Conservation (phyloP, 148 eudicot genomes). For the Cornus controversa region DNA sequence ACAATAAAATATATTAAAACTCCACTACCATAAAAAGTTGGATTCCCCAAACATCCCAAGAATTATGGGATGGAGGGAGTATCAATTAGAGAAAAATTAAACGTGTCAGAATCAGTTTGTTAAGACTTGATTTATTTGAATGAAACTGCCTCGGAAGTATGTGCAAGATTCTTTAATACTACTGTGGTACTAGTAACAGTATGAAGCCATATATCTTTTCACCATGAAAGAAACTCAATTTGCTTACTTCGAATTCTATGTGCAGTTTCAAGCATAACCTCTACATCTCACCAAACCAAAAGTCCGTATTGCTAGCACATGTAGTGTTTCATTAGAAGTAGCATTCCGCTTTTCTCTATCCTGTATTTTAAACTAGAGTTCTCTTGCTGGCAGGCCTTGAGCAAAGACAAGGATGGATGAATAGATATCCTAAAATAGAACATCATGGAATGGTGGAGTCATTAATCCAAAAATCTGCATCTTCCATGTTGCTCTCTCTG, state of each 20-base stretch:
- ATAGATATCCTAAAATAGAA: neutral
- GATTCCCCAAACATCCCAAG: too few species aligned
- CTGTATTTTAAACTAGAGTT: constrained; percentile 3
- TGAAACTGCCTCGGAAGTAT: neutral
- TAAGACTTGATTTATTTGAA: neutral
- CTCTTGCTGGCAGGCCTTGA: neutral
- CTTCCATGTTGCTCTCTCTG: neutral
- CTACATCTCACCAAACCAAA: neutral
- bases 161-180: too few species aligned
- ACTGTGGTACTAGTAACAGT: too few species aligned
- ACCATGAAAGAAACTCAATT: neutral
- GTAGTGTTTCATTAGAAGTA: neutral
- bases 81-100: neutral
- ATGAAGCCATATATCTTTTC: neutral
- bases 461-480: too few species aligned
- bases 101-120: neutral
- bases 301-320: neutral
- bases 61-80: too few species aligned
- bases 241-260: constrained; percentile 2
- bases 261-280: neutral
- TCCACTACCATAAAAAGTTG: too few species aligned
- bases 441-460: neutral
- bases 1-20: too few species aligned
- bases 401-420: neutral
- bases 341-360: neutral